Evolutionary conservation across 106 monocot species (phyloP), one percentile per base, ranked within the genome.

Genomic region (Ottelia alismoides): DNA sequence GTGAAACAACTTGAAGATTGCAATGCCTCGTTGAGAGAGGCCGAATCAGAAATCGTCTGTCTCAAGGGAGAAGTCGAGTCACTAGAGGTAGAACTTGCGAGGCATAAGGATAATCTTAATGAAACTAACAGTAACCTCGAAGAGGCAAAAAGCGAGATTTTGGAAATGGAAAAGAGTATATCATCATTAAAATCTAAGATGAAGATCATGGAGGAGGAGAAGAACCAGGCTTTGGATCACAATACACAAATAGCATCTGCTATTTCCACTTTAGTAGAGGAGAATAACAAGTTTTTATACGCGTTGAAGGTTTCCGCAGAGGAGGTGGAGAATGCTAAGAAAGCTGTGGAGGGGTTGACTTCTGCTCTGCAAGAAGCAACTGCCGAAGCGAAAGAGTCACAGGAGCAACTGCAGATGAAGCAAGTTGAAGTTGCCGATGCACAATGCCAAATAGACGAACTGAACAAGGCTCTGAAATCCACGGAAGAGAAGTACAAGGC

Each of bases 321-420:
- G 27, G 81, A 81, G 50, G 65, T 30, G 9, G 78, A 78, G 47
- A 82, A 79, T 44, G 32, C 31, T 26, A 87, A 81, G 45, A 81
- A 65, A 61, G 87, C 71, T n/a, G 81, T 87, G 81, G 87, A 87
- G 58, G 78, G 62, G 52, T 59, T 84, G 47, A 66, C 77, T 47
- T 74, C 80, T 11, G 80, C 80, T 45, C 47, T 90, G 57, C 74
- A 84, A 27, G 84, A 84, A 62, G 74, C 71, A 9, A 78, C 81
- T 32, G 17, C 54, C 1, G 81, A 85, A 68, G 65, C 76, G 19
- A 78, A 78, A 56, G 78, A 71, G 45, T 53, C 73, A 30, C 65
- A 75, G 47, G 81, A 84, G 43, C 74, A 29, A 27, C 63, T 84
- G 31, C 30, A 75, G 16, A 51, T n/a, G n/a, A 81, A 72, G 51